These are phyloP conservation scores for Clarireedia homoeocarpa DNA, from an alignment of 2,329 filamentous ascomycete species.

Conservation along the genomic window DNA sequence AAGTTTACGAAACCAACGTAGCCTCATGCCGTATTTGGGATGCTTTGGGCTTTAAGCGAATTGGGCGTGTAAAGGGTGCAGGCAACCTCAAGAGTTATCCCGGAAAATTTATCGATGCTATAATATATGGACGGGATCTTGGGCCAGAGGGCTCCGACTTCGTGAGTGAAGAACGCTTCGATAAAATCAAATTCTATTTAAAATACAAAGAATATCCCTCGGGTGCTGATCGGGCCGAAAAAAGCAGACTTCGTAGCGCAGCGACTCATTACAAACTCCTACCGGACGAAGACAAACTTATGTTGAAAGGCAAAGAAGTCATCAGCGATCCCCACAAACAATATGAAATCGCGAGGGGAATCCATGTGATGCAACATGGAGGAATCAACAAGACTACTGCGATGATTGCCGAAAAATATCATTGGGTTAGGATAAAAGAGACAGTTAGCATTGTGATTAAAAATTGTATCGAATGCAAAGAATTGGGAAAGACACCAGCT, in stretches of 20 bases:
- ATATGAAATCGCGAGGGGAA: constrained; percentile 75
- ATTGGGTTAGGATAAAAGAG: constrained; percentile 98
- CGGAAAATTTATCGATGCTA: constrained; percentile 46
- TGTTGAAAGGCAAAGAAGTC: constrained; percentile 97
- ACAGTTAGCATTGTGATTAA: constrained; percentile 92
- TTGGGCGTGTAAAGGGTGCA: constrained; percentile 54
- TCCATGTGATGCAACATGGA: constrained; percentile 71
- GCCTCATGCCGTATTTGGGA: constrained; percentile 68
- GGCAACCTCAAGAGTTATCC: constrained; percentile 45
- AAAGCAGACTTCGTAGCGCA: constrained; percentile 85
- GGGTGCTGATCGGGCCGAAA: constrained; percentile 89
- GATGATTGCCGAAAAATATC: constrained; percentile 85
- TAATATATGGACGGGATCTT: constrained; percentile 54
- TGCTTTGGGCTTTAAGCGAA: constrained; percentile 64
- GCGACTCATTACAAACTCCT: constrained; percentile 90
- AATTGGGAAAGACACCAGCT: constrained; percentile 53
- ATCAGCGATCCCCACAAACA: constrained; percentile 84
- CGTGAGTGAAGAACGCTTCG: constrained; percentile 91
- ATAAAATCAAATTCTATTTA: constrained; percentile 97
- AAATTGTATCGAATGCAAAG: constrained; percentile 85
- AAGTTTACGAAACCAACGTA: constrained; percentile 65
- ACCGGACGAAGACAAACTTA: constrained; percentile 58
- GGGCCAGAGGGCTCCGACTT: constrained; percentile 64
- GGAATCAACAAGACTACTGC: constrained; percentile 99
- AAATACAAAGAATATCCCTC: constrained; percentile 90